Evolutionary conservation across 75 land plant genomes (phyloP), one percentile per base, ranked within the genome.

Genomic region (Sequoiadendron giganteum): DNA sequence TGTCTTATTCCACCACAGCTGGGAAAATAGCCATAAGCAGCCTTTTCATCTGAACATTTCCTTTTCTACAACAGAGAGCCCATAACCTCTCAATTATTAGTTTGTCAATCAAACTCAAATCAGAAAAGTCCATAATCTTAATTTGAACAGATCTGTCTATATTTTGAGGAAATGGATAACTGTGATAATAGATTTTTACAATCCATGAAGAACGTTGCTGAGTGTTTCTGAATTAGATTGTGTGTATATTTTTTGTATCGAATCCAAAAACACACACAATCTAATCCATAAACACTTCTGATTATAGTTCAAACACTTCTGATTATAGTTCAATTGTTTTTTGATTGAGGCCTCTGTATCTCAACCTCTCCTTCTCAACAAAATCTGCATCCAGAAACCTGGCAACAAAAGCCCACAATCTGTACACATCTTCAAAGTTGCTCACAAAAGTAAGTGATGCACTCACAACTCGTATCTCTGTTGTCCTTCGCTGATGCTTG

Each of bases 291-390:
- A n/a, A n/a, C n/a, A n/a, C n/a, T n/a, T n/a, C n/a, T n/a, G n/a
- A n/a, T n/a, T n/a, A n/a, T n/a, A n/a, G n/a, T n/a, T n/a, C n/a
- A n/a, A n/a, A n/a, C n/a, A n/a, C 39, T 75, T 75, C 38, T 75
- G 38, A 52, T 88, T 65, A 90, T 3, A 93, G 70, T 89, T 93
- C 95, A 81, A 94, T 34, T 2, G 89, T 91, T 47, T 91, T 91
- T 86, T 94, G 93, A 90, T 94, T 91, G 15, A 94, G 89, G 77
- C 92, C 90, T 18, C 86, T 87, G 83, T 91, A 94, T 90, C 95
- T 92, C 95, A 93, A 94, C 58, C 91, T 77, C 89, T 91, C 95
- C 86, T 94, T 94, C 84, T 94, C 95, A 5, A 92, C 92, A 89
- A 92, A 94, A 48, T 94, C 95, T 65, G 95, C 95, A 89, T 94